These are phyloP conservation scores for Epichloe gansuensis DNA, from an alignment of 2,329 filamentous ascomycete genomes.

Conservation along the genomic window DNA sequence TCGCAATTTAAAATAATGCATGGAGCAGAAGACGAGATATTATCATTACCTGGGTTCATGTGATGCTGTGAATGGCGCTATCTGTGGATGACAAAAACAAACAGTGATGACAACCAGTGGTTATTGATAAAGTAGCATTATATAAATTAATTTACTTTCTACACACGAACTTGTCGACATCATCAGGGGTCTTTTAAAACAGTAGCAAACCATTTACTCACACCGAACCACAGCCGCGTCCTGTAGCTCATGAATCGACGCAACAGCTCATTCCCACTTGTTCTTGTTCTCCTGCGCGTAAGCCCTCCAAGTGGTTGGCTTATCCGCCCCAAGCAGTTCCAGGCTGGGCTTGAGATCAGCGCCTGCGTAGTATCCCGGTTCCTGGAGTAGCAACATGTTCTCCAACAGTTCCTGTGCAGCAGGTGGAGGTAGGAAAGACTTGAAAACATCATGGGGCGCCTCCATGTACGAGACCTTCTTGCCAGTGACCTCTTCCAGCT, in stretches of 20 bases:
- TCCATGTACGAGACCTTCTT: constrained; percentile 18
- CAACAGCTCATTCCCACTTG: constrained; percentile 12
- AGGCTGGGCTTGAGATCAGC: constrained; percentile 20
- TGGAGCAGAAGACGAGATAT: neutral
- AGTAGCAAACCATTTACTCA: no score
- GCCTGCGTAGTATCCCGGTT: constrained; percentile 28
- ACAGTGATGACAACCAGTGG: no score
- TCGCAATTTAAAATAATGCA: neutral
- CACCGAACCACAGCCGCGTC: neutral
- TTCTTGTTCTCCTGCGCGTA: constrained; percentile 20
- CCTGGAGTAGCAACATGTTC: constrained; percentile 28
- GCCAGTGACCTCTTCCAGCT: constrained; percentile 23
- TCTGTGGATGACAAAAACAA: neutral
- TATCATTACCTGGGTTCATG: no score
- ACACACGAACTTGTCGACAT: no score
- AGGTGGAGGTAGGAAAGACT: constrained; percentile 18
- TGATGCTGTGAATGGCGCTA: no score
- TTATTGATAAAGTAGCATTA: no score
- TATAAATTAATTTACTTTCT: no score
- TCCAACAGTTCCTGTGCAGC: constrained; percentile 26
- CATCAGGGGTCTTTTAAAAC: no score
- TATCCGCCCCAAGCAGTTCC: constrained; percentile 19
- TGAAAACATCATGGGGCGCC: constrained; percentile 22
- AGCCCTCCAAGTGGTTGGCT: constrained; percentile 25
- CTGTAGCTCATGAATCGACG: neutral